These are phyloP conservation scores for Rhizomucor pusillus DNA, from an alignment of 371 early-diverging fungal genomes.

Conservation along the genomic window DNA sequence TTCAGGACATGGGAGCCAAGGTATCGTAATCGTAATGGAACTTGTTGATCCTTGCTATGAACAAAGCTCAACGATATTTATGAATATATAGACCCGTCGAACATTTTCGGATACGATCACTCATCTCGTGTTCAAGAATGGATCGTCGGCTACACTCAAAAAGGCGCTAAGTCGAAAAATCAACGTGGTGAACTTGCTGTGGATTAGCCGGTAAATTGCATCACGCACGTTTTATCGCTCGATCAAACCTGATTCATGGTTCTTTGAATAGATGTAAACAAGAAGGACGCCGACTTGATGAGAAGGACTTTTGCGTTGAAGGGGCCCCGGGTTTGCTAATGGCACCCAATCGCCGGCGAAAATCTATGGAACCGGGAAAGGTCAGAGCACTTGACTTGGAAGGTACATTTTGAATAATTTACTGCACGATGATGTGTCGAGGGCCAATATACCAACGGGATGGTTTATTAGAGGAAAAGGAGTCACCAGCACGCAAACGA, in stretches of 20 bases:
- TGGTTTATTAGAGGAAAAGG: too few species aligned
- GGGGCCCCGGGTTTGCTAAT: conserved; percentile 27
- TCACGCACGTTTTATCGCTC: neutral
- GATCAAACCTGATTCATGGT: neutral
- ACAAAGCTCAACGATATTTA: neutral
- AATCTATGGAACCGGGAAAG: conserved; percentile 48
- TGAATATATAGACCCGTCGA: neutral
- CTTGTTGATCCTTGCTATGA: too few species aligned
- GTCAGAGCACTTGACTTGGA: conserved; percentile 27
- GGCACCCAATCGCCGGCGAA: conserved; percentile 24
- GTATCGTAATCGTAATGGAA: too few species aligned
- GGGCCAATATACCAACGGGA: neutral
- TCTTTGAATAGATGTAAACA: conserved; percentile 24
- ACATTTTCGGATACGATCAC: conserved; percentile 34
- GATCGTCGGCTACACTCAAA: conserved; percentile 36
- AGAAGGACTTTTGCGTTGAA: conserved; percentile 35
- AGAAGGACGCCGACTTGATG: conserved; percentile 30
- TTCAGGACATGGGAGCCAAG: conserved; percentile 49
- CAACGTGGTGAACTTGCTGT: conserved; percentile 35
- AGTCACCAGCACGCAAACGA: too few species aligned
- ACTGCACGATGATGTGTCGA: too few species aligned
- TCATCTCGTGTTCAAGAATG: conserved; percentile 48
- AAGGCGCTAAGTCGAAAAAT: conserved; percentile 33
- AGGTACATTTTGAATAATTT: neutral
- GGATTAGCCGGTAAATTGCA: conserved; percentile 30